Evolutionary conservation across 2,329 filamentous ascomycete species (phyloP), one percentile per base, ranked within the genome.

Genomic region (Aureobasidium namibiae): DNA sequence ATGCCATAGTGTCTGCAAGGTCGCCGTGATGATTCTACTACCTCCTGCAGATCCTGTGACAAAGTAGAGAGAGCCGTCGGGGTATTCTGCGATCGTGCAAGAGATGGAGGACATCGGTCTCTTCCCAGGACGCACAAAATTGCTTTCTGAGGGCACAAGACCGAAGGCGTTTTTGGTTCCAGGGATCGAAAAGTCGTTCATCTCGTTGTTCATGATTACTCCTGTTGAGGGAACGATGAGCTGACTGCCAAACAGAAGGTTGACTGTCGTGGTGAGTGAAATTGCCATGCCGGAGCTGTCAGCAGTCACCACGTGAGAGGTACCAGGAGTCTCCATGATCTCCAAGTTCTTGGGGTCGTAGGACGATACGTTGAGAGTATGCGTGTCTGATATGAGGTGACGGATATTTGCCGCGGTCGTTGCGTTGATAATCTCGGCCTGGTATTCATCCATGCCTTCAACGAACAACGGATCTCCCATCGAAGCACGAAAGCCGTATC

Each of bases 401-500:
- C 85, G 82, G 31, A 89, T 85, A 3, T 77, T 75, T 0, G 76
- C 74, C 0, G 87, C 85, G 0, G 82, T 85, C 0, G 74, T 70
- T 0, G 80, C 73, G 44, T 81, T 81, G 18, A 96, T 73, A 78
- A 97, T 88, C 2, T 78, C 70, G 1, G 78, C 70, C 71, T 96
- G 85, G 64, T 88, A 87, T 8, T 75, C 71, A 9, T 78, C 74
- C 53, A 92, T 76, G 31, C 82, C 82, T 0, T 78, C 65, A 4
- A 95, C 82, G 69, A 87, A 96, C 1, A 75, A 77, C 0, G 92
- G 94, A 70, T 97, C 94, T 4, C 91, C 92, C 0, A 97, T 81
- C 29, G 86, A 80, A n/a, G 84, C 80, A 60, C 91, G 85, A 66
- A 74, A 66, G 38, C 87, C 91, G 69, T 96, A 97, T 2, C 84